Conservation (phyloP, 2,329 filamentous ascomycete species). For the Neonectria hederae region DNA sequence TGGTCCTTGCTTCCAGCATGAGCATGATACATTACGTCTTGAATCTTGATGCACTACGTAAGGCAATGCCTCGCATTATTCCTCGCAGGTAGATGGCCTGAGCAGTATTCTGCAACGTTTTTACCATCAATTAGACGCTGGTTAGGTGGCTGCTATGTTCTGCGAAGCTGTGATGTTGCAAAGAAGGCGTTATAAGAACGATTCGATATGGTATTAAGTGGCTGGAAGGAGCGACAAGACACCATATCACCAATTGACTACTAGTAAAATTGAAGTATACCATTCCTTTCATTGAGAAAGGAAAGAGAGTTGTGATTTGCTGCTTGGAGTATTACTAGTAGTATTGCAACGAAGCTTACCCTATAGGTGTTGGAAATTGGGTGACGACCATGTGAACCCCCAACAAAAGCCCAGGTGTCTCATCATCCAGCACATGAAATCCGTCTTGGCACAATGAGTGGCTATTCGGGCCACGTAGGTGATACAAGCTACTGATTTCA, state of each 20-base stretch:
- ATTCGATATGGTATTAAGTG: background rate
- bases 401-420: slow-evolving; percentile 15
- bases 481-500: slow-evolving; percentile 12
- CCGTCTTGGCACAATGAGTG: slow-evolving; percentile 18
- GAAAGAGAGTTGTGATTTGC: background rate
- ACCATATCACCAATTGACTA: background rate
- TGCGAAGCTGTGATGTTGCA: background rate
- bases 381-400: background rate
- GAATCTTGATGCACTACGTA: background rate
- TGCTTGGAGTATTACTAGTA: background rate
- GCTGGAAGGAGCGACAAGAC: background rate
- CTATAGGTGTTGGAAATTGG: background rate
- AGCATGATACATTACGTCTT: slow-evolving; percentile 6
- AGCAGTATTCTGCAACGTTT: slow-evolving; percentile 5
- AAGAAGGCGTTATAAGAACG: background rate
- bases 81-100: background rate
- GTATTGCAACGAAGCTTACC: background rate
- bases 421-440: slow-evolving; percentile 13
- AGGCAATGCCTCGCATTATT: background rate
- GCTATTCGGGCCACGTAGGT: background rate
- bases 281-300: background rate
- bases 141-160: background rate
- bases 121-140: background rate
- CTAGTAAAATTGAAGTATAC: background rate
- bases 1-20: background rate